Percentiles rank a stretch among this genome's conserved stretches.
Evolutionary conservation across 495 filamentous ascomycete genomes (phyloP).

Genomic region (Aspergillus campestris): DNA sequence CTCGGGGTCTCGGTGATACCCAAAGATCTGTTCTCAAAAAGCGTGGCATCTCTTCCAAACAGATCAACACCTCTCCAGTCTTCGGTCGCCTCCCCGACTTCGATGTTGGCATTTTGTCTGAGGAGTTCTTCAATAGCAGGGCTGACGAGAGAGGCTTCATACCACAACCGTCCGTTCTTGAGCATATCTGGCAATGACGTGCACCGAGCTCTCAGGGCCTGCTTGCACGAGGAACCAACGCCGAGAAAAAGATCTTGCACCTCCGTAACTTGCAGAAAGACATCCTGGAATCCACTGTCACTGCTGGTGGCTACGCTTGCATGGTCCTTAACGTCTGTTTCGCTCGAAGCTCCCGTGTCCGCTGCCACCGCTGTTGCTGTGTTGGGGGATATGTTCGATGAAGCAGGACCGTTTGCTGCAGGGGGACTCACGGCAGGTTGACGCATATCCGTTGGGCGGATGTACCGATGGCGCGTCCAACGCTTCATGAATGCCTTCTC

Average conservation of each 20-base stretch:
- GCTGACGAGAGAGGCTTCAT: conserved; percentile 31
- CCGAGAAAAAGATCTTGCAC: conserved; percentile 28
- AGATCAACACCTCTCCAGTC: conserved; percentile 21
- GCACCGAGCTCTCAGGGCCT: conserved; percentile 16
- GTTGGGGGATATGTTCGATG: neutral
- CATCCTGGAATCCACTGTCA: conserved; percentile 7
- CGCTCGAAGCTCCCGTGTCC: neutral
- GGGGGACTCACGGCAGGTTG: no score
- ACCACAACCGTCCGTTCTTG: conserved; percentile 32
- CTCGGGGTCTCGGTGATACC: neutral
- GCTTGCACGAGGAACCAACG: conserved; percentile 3
- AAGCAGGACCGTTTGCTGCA: no score
- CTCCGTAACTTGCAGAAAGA: conserved; percentile 34
- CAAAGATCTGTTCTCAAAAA: neutral
- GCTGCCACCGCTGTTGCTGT: neutral
- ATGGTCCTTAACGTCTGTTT: neutral
- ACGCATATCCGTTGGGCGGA: neutral
- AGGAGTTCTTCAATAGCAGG: conserved; percentile 18
- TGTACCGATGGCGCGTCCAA: conserved; percentile 19
- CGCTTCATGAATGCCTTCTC: conserved; percentile 27
- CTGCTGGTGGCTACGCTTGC: neutral
- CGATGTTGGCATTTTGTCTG: conserved; percentile 19
- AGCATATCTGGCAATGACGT: conserved; percentile 19
- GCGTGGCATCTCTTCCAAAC: conserved; percentile 13
- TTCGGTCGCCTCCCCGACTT: conserved; percentile 23